These are phyloP conservation scores for Metrosideros polymorpha DNA, from an alignment of 441 rosid genomes.

Conservation along the genomic window DNA sequence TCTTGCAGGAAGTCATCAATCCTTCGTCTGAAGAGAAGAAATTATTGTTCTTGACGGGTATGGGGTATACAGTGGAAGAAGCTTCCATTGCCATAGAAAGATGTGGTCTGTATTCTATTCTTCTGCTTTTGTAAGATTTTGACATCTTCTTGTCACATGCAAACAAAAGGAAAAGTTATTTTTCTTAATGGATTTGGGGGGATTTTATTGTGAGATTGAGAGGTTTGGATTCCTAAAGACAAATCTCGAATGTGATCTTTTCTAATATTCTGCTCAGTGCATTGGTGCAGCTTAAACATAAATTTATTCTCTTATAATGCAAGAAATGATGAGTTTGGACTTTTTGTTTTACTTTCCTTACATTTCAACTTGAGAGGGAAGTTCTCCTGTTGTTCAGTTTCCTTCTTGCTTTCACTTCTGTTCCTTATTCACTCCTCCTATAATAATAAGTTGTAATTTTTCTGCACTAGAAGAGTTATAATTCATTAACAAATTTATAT, in stretches of 20 bases:
- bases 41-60: slow-evolving; percentile 30
- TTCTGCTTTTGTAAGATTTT: background rate
- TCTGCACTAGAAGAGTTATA: background rate
- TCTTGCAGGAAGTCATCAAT: slow-evolving; percentile 24
- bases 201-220: background rate
- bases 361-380: background rate
- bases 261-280: background rate
- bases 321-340: background rate
- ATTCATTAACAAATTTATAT: background rate
- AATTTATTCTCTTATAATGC: background rate
- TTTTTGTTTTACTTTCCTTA: background rate
- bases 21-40: slow-evolving; percentile 19
- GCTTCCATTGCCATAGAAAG: slow-evolving; percentile 72
- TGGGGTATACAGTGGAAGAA: slow-evolving; percentile 70
- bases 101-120: slow-evolving; percentile 47
- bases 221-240: background rate
- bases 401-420: background rate
- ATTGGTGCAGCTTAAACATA: background rate
- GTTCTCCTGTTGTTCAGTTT: background rate
- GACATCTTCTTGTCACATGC: background rate
- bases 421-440: background rate
- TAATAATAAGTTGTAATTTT: background rate
- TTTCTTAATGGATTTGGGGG: background rate
- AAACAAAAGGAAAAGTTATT: background rate
- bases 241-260: background rate